These are phyloP conservation scores for Amanita thiersii DNA, from an alignment of 768 basidiomycete species.

Conservation along the genomic window DNA sequence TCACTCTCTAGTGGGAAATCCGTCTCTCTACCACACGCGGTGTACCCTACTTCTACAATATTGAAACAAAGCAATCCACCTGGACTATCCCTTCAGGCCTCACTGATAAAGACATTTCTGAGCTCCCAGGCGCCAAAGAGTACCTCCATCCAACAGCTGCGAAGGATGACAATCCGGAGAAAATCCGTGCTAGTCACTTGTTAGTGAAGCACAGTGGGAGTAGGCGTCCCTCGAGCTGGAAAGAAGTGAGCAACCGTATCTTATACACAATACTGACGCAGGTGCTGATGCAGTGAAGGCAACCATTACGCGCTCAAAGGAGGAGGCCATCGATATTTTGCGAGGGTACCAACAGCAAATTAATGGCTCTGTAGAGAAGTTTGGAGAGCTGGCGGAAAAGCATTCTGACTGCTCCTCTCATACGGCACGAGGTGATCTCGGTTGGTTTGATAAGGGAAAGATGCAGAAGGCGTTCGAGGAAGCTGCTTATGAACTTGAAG, in stretches of 20 bases:
- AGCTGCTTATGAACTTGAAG: constrained; percentile 62
- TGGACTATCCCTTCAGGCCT: constrained; percentile 74
- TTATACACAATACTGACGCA: background rate
- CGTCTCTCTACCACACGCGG: constrained; percentile 73
- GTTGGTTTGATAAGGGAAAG: constrained; percentile 74
- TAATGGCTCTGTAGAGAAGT: constrained; percentile 46
- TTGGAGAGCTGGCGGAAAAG: constrained; percentile 63
- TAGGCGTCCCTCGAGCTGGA: constrained; percentile 76
- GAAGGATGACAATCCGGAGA: constrained; percentile 23
- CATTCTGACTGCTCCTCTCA: constrained; percentile 93
- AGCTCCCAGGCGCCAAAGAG: constrained; percentile 63
- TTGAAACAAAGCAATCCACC: constrained; percentile 53
- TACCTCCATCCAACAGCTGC: constrained; percentile 21
- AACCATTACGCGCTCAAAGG: constrained; percentile 80
- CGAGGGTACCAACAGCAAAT: constrained; percentile 56
- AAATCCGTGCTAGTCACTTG: constrained; percentile 92
- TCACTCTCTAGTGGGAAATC: constrained; percentile 63
- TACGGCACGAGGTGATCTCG: constrained; percentile 76
- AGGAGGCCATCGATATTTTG: constrained; percentile 83
- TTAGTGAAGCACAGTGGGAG: constrained; percentile 86
- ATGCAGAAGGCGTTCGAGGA: constrained; percentile 99
- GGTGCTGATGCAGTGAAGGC: constrained; percentile 26
- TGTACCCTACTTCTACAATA: constrained; percentile 87
- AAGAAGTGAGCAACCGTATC: constrained; percentile 46
- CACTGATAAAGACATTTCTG: constrained; percentile 46